Conservation (phyloP, 2,329 filamentous ascomycete genomes). For the Fusarium secorum region DNA sequence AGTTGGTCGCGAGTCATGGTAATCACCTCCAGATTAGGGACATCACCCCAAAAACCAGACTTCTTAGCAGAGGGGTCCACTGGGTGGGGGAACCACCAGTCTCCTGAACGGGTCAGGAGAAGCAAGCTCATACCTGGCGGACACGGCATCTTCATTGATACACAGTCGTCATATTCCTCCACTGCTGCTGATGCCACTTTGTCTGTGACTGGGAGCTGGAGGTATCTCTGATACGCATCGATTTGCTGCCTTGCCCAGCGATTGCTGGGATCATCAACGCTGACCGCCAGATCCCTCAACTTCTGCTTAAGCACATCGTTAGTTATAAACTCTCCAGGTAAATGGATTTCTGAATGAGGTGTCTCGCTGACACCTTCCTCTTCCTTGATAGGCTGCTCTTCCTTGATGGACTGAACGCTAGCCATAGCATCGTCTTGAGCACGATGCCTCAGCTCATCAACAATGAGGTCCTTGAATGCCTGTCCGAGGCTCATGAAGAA, state of each 20-base stretch:
- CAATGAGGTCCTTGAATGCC: not conserved
- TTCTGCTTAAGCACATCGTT: not conserved
- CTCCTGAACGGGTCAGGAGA: not conserved
- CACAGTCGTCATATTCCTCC: not conserved
- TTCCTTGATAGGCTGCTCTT: not conserved
- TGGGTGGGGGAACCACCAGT: not conserved
- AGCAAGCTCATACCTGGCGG: not conserved
- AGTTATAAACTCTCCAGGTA: too few species aligned
- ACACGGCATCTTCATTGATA: not conserved
- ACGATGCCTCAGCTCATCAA: not conserved
- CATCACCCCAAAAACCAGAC: not conserved
- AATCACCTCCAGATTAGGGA: not conserved
- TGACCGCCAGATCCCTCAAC: not conserved
- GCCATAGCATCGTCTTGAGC: not conserved
- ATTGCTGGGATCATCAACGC: too few species aligned
- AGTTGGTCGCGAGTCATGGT: not conserved
- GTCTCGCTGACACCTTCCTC: not conserved
- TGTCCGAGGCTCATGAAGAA: not conserved
- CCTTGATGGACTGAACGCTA: not conserved
- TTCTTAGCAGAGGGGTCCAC: not conserved
- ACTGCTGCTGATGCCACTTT: not conserved
- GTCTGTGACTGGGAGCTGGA: not conserved
- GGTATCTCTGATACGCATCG: not conserved
- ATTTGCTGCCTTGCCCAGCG: not conserved
- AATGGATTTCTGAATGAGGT: rapidly evolving